Evolutionary conservation across 352 stramenopile genomes (phyloP).

Genomic region (Blastocystis sp.): DNA sequence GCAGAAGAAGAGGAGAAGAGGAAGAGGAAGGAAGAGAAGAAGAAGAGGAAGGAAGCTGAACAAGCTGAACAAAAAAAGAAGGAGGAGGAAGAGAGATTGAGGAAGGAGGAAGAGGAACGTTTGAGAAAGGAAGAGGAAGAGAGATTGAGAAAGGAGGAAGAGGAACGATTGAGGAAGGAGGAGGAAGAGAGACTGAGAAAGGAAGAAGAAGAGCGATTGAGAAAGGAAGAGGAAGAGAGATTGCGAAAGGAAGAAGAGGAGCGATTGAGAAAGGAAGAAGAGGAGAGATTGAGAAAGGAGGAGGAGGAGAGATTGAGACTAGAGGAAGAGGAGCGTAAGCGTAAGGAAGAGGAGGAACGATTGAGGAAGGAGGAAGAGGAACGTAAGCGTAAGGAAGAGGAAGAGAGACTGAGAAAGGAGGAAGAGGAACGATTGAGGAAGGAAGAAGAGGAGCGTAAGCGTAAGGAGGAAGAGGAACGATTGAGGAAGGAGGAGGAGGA

Average conservation of each 20-base stretch:
- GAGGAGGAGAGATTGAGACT: not conserved
- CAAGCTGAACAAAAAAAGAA: not conserved
- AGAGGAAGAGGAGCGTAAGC: not conserved
- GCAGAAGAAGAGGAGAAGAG: not conserved
- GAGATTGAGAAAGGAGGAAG: not conserved
- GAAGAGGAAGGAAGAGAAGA: not conserved
- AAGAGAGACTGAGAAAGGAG: not conserved
- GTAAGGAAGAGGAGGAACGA: not conserved
- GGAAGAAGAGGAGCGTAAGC: not conserved
- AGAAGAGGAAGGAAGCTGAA: not conserved
- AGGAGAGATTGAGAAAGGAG: not conserved
- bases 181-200: not conserved
- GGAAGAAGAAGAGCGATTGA: not conserved
- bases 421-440: not conserved
- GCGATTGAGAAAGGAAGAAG: not conserved
- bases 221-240: not conserved
- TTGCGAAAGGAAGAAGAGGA: not conserved
- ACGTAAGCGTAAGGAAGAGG: not conserved
- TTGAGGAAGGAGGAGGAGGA: not conserved
- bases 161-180: not conserved
- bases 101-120: not conserved
- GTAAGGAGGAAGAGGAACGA: not conserved
- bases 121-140: slow-evolving; percentile 5
- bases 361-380: not conserved
- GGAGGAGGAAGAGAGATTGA: not conserved